phyloP scores from a whole-genome alignment of 768 basidiomycete species.

The Rhizopogon roseolus region DNA sequence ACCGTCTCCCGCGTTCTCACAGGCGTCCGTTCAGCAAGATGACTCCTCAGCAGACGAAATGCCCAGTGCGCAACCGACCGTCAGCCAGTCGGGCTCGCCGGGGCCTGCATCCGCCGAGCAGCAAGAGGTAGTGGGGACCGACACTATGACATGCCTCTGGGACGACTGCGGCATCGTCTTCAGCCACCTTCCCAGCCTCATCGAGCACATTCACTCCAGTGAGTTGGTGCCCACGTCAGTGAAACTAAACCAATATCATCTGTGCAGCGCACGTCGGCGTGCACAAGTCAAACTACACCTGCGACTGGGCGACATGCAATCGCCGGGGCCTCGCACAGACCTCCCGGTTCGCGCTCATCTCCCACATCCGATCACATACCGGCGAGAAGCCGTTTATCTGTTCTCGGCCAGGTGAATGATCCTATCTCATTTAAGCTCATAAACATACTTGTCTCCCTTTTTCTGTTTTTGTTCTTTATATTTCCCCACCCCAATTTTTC shows the following conservation, averaged over 20 bases:
- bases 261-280: conserved; percentile 72
- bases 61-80: conserved; percentile 8
- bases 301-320: conserved; percentile 83
- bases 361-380: conserved; percentile 88
- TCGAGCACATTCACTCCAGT: conserved; percentile 84
- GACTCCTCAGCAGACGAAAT: conserved; percentile 24
- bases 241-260: neutral
- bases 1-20: conserved; percentile 35
- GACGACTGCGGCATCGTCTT: conserved; percentile 75
- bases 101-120: conserved; percentile 18
- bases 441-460: neutral
- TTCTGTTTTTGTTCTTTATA: neutral
- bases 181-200: conserved; percentile 66
- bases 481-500: too few relatives aligned
- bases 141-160: conserved; percentile 80
- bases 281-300: conserved; percentile 81
- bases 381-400: conserved; percentile 94
- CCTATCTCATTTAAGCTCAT: conserved; percentile 4
- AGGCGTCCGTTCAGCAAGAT: conserved; percentile 23
- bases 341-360: conserved; percentile 84
- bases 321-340: conserved; percentile 82
- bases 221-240: conserved; percentile 19
- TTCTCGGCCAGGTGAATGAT: conserved; percentile 60
- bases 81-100: conserved; percentile 13
- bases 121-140: conserved; percentile 26